Evolutionary conservation across 176 grass and related monocot genomes (phyloP).

Genomic region (Avena sativa): DNA sequence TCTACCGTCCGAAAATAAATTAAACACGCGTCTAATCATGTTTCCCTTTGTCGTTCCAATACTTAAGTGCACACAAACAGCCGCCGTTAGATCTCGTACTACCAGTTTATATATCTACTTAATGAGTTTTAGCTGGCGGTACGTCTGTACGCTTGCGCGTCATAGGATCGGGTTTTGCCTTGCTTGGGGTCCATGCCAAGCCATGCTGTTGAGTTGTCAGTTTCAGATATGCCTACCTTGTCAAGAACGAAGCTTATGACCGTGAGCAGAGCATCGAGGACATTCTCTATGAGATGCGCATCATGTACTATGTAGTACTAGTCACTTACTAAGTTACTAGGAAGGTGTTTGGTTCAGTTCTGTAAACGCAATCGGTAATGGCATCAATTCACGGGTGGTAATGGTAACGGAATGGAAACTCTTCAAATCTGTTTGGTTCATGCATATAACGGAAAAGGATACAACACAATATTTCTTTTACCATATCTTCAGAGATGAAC

Average conservation of each 20-base stretch:
- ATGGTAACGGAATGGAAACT: no score
- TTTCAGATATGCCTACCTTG: slow-evolving; percentile 15
- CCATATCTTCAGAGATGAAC: no score
- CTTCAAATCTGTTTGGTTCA: no score
- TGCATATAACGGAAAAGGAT: no score
- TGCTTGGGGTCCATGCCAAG: slow-evolving; percentile 37
- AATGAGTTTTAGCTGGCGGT: slow-evolving; percentile 17
- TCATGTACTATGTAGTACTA: no score
- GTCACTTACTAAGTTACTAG: no score
- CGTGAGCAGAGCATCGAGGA: not conserved
- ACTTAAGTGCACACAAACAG: slow-evolving; percentile 19
- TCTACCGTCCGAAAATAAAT: not conserved
- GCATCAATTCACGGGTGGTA: no score
- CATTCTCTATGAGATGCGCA: not conserved
- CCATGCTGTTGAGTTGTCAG: slow-evolving; percentile 45
- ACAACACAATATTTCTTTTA: no score
- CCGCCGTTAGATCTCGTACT: slow-evolving; percentile 6
- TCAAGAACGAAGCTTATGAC: not conserved
- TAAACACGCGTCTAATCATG: slow-evolving; percentile 19
- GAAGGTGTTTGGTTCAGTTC: no score
- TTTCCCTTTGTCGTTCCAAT: not conserved
- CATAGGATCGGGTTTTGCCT: slow-evolving; percentile 10
- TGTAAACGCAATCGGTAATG: no score
- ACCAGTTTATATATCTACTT: not conserved
- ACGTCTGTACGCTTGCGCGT: not conserved